A percentile compares a stretch with the other conserved stretches of the same genome.
Conservation (phyloP, 345 rosid genomes). For the Tarenaya hassleriana region DNA sequence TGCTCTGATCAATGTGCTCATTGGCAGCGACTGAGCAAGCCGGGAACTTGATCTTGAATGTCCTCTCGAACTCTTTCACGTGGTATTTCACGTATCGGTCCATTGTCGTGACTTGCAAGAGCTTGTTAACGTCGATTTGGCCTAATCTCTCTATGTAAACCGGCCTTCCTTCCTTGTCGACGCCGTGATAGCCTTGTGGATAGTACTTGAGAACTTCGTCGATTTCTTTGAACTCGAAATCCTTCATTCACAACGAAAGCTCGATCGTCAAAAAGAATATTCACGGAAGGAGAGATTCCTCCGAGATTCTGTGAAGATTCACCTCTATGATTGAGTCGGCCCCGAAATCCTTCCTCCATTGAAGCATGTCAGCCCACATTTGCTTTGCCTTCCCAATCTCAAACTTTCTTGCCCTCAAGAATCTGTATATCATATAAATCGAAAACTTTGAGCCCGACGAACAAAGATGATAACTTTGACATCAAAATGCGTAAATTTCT, state of each 20-base stretch:
- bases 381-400: conserved; percentile 88
- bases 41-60: conserved; percentile 76
- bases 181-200: conserved; percentile 96
- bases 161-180: conserved; percentile 95
- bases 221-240: conserved; percentile 81
- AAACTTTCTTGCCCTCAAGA: conserved; percentile 84
- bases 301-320: conserved; percentile 2
- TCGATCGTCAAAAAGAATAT: background rate
- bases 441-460: too few relatives aligned
- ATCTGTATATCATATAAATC: conserved; percentile 36
- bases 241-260: conserved; percentile 33
- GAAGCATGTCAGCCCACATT: conserved; percentile 98
- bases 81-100: conserved; percentile 86
- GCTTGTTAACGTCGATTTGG: conserved; percentile 72
- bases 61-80: conserved; percentile 87
- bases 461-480: background rate
- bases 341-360: conserved; percentile 87
- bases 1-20: conserved; percentile 92
- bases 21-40: conserved; percentile 87
- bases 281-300: background rate
- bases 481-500: too few relatives aligned
- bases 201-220: conserved; percentile 72
- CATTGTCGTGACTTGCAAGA: conserved; percentile 85
- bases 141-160: conserved; percentile 93
- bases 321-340: conserved; percentile 81